Evolutionary conservation across 805 yeast species (phyloP), one percentile per base, ranked within the genome.

Genomic region (Starmerella cellae): DNA sequence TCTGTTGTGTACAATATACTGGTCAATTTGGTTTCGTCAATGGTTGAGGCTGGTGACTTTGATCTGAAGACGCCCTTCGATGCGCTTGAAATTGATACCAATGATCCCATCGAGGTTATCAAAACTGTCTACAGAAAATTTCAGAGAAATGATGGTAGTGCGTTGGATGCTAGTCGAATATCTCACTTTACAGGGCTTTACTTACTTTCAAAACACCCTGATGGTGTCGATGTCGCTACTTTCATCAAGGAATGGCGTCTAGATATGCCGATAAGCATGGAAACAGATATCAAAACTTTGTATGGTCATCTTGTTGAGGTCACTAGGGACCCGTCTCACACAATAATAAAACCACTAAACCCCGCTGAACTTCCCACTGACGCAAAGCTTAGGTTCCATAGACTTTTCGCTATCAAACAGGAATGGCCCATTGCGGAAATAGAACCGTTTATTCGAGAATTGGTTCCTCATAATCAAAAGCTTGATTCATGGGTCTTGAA

Each of bases 131-230:
- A 77, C 36, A 57, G 64, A 35, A 70, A 67, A 52, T 79, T 77
- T 55, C 56, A 11, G 3, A 3, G 41, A 43, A 30, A 38, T 11
- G 53, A 46, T 37, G 68, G 63, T 51, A 47, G 50, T 5, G 19
- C 27, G 4, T 50, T 82, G 10, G 67, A 77, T 46, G 60, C 62
- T 38, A 51, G 48, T 2, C 56, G 55, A 29, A 66, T 79, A 2
- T 67, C 77, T 1, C 55, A 54, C 37, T 82, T 84, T 81, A 74
- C 73, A 51, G 94, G 94, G 0, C 54, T 71, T 2, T 64, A 68
- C 39, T 62, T 76, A 0, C 61, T 82, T 19, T 56, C 59, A 20
- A 59, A 60, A 31, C 57, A 60, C 6, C 42, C 45, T 66, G 66
- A 0, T 48, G 62, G 26, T 38, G 48, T n/a, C 52, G 47, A 13